phyloP scores from a whole-genome alignment of 139 green algal species.

The Tetraselmis chui region DNA sequence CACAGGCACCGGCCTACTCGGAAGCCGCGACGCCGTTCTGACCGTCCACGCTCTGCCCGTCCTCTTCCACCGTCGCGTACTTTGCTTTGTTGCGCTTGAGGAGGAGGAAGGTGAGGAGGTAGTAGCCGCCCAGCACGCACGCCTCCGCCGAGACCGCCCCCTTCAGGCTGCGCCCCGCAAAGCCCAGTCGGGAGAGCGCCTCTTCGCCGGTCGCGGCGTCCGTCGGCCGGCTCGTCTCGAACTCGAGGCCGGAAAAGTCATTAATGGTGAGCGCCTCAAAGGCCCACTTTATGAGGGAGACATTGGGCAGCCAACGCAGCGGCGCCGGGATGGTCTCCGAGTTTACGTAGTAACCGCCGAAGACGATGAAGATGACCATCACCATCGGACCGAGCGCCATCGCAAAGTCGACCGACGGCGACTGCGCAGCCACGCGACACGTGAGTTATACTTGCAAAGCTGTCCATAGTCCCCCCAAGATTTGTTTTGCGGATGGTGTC shows the following conservation, averaged over 20 bases:
- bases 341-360: constrained; percentile 88
- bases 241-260: constrained; percentile 75
- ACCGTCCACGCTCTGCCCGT: no score
- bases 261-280: constrained; percentile 74
- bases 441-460: no score
- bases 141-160: constrained; percentile 28
- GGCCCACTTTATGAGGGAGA: constrained; percentile 71
- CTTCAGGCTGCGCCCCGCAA: constrained; percentile 34
- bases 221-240: constrained; percentile 34
- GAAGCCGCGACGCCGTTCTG: no score
- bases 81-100: constrained; percentile 42
- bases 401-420: constrained; percentile 72
- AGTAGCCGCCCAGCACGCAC: constrained; percentile 60
- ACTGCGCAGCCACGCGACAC: no score
- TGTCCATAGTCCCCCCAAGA: no score
- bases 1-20: no score
- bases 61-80: constrained; percentile 15
- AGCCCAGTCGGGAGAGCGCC: constrained; percentile 62
- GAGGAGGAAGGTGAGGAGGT: constrained; percentile 60
- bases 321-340: constrained; percentile 19
- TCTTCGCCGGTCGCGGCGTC: constrained; percentile 30
- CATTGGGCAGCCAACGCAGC: constrained; percentile 43
- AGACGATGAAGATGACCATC: constrained; percentile 92
- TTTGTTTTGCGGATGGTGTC: no score
- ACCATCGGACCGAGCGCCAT: constrained; percentile 85